Base-by-base conservation (phyloP, 2,329 filamentous ascomycete species). In the Metarhizium guizhouense region DNA sequence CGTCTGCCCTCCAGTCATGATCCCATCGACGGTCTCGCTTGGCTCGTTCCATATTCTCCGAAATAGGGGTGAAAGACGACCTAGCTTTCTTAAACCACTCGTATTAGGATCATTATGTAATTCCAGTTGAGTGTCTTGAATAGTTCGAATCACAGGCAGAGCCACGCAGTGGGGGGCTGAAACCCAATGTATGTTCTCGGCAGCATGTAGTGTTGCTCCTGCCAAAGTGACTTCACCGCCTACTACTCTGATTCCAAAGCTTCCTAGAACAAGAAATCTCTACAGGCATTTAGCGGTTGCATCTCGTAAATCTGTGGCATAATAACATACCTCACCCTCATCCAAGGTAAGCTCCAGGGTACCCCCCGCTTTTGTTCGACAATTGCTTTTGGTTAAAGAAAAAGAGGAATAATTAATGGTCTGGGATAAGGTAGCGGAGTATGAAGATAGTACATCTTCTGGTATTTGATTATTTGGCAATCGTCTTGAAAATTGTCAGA, bases 111-210 rank as follows among this genome's bases (percentile, higher is more conserved):
- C 77, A 4, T 84, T 67, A 38, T 78, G 72, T 29, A 90, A 68
- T 57, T 87, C 79, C 1, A 88, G 66, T 1, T 65, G 68, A 0
- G 76, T 75, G 10, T 76, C 68, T 49, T 81, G 74, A 0, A 71
- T 63, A 47, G 78, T 83, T 50, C 81, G 72, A 38, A 93, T 75
- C 0, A 86, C 81, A 1, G 86, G 87, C 1, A 93, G 69, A 1
- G 88, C 83, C 64, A 90, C 83, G 42, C 85, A 88, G 47, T 80
- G 78, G 1, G 87, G 82, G 16, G 87, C 85, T 66, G 82, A 83
- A 16, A 89, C 75, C 74, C 80, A 84, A 59, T 79, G 73, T 6
- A 73, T 65, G 1, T 63, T 67, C 30, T 76, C 70, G 0, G 76
- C 74, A 1, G 78, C 66, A 11, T 73, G 72, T 3, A 93, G 66